A percentile compares a stretch with the other conserved stretches of the same genome.
These are phyloP conservation scores for Pilasporangium apinafurcum DNA, from an alignment of 352 stramenopile species.

Conservation along the genomic window DNA sequence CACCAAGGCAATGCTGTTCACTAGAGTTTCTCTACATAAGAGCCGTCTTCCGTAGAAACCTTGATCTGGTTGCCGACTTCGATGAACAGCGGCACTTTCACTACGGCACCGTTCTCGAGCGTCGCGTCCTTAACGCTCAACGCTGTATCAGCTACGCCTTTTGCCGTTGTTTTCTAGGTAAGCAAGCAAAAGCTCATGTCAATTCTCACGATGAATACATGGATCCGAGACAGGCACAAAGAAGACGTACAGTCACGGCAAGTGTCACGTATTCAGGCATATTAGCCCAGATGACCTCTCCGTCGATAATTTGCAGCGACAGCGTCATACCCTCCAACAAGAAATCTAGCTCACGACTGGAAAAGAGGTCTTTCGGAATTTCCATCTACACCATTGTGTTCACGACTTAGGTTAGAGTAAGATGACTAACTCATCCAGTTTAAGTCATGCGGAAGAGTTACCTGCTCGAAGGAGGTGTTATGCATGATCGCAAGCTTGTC, in stretches of 20 bases:
- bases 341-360: conserved; percentile 69
- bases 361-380: conserved; percentile 61
- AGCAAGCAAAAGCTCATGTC: not conserved
- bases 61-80: conserved; percentile 74
- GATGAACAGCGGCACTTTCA: conserved; percentile 84
- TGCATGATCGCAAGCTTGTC: conserved; percentile 83
- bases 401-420: no score
- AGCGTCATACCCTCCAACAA: conserved; percentile 74
- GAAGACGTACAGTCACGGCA: conserved; percentile 41
- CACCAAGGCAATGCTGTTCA: not conserved
- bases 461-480: conserved; percentile 76
- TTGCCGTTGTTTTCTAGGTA: conserved; percentile 62
- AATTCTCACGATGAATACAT: not conserved
- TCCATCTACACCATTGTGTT: conserved; percentile 57
- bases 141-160: conserved; percentile 66
- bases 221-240: not conserved
- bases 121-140: conserved; percentile 81
- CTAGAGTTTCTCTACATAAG: conserved; percentile 76
- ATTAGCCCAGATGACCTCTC: conserved; percentile 78
- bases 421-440: not conserved
- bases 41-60: conserved; percentile 63
- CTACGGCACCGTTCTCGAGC: conserved; percentile 64
- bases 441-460: conserved; percentile 6
- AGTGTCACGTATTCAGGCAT: conserved; percentile 81
- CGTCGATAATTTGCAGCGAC: conserved; percentile 81